Percentiles rank a stretch among this genome's conserved stretches.
Evolutionary conservation across 495 filamentous ascomycete species (phyloP).

Genomic region (Penicillium lagena): DNA sequence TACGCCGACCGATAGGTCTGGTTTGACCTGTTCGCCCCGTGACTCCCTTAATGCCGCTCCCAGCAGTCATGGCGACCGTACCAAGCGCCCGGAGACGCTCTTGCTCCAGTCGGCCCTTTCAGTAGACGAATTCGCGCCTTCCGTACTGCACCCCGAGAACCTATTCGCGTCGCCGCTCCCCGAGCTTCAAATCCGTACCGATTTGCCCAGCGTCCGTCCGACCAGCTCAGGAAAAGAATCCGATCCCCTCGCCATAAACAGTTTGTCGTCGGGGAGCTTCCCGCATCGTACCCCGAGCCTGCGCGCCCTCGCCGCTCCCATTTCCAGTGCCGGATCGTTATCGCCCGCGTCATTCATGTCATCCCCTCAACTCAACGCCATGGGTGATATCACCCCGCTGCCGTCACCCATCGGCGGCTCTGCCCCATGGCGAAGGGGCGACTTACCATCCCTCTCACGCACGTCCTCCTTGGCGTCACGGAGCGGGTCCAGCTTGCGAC

Average conservation of each 20-base stretch:
- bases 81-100: neutral
- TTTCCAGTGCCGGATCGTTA: slow-evolving; percentile 45
- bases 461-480: slow-evolving; percentile 33
- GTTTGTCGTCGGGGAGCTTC: slow-evolving; percentile 37
- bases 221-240: slow-evolving; percentile 25
- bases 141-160: slow-evolving; percentile 7
- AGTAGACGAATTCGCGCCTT: slow-evolving; percentile 7
- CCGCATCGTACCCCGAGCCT: slow-evolving; percentile 45
- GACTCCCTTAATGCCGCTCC: slow-evolving; percentile 5
- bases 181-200: slow-evolving; percentile 37
- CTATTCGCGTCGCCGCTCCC: slow-evolving; percentile 15
- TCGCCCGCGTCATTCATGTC: slow-evolving; percentile 56
- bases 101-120: neutral
- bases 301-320: slow-evolving; percentile 34
- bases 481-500: slow-evolving; percentile 31
- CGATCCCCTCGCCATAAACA: slow-evolving; percentile 29
- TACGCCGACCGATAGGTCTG: slow-evolving; percentile 19
- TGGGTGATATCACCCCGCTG: slow-evolving; percentile 86
- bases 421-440: slow-evolving; percentile 57
- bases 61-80: slow-evolving; percentile 9
- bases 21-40: slow-evolving; percentile 1
- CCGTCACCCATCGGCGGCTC: slow-evolving; percentile 79
- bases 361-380: slow-evolving; percentile 70
- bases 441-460: slow-evolving; percentile 38
- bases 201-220: slow-evolving; percentile 21